These are phyloP conservation scores for Pluteus cervinus DNA, from an alignment of 768 basidiomycete genomes.

Conservation along the genomic window DNA sequence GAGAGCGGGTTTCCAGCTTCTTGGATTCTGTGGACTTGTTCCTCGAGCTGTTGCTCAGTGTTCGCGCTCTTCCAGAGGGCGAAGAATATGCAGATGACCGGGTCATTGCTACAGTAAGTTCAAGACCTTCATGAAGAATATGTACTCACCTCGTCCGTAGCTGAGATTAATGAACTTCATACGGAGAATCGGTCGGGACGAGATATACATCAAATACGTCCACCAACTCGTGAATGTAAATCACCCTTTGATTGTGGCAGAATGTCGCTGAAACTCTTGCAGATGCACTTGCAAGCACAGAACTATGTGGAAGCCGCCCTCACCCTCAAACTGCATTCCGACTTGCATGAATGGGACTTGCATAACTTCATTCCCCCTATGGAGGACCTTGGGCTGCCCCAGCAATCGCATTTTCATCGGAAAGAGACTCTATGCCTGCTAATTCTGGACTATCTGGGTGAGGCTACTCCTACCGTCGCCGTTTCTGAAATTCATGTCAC, in stretches of 20 bases:
- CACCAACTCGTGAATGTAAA: conserved; percentile 89
- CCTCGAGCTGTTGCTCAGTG: conserved; percentile 82
- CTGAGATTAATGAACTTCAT: conserved; percentile 92
- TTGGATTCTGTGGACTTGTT: conserved; percentile 89
- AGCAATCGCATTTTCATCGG: conserved; percentile 89
- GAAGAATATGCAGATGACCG: conserved; percentile 95
- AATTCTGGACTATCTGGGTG: conserved; percentile 91
- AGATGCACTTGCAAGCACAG: conserved; percentile 87
- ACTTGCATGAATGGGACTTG: conserved; percentile 87
- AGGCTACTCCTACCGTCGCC: conserved; percentile 11
- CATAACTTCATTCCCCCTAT: conserved; percentile 78
- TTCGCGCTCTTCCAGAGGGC: conserved; percentile 85
- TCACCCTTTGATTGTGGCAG: conserved; percentile 4
- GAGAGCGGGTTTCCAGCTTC: conserved; percentile 74
- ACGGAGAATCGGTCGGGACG: conserved; percentile 82
- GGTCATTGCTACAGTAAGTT: conserved; percentile 77
- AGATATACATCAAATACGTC: conserved; percentile 95
- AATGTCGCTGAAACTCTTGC: conserved; percentile 13
- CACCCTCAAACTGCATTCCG: conserved; percentile 89
- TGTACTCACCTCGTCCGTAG: conserved; percentile 28
- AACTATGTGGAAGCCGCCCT: conserved; percentile 92
- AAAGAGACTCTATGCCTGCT: conserved; percentile 90
- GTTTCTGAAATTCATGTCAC: conserved; percentile 2
- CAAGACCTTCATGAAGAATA: conserved; percentile 1
- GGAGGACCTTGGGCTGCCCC: conserved; percentile 85